Evolutionary conservation across 352 stramenopile species (phyloP).

Genomic region (Pythium inflatum): DNA sequence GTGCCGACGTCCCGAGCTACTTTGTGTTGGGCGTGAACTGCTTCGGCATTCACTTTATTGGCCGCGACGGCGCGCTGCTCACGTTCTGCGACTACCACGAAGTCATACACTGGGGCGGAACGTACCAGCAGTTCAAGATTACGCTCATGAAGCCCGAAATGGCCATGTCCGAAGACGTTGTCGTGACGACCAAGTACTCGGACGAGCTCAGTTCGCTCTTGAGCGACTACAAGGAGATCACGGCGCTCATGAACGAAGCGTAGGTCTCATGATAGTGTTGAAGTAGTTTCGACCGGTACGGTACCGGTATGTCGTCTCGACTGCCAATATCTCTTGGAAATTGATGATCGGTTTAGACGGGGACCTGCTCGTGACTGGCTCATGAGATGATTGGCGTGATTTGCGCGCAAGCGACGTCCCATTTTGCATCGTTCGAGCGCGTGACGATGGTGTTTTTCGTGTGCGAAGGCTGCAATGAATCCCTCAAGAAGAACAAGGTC

Average conservation of each 20-base stretch:
- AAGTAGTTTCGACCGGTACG: too few relatives aligned
- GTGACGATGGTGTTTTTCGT: conserved; percentile 89
- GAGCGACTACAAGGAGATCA: conserved; percentile 79
- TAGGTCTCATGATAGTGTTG: too few relatives aligned
- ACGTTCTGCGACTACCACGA: conserved; percentile 71
- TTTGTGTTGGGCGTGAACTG: conserved; percentile 90
- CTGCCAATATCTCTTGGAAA: too few relatives aligned
- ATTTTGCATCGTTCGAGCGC: too few relatives aligned
- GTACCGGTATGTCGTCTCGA: too few relatives aligned
- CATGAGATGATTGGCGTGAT: too few relatives aligned
- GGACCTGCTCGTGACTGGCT: too few relatives aligned
- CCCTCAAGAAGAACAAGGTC: conserved; percentile 95
- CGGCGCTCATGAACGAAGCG: conserved; percentile 63
- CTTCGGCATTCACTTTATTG: conserved; percentile 91
- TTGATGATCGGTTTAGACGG: too few relatives aligned
- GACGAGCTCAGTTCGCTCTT: conserved; percentile 68
- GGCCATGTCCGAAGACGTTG: conserved; percentile 54
- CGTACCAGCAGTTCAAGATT: conserved; percentile 75
- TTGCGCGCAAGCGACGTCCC: too few relatives aligned
- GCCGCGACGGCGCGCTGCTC: conserved; percentile 64
- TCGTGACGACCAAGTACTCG: conserved; percentile 70
- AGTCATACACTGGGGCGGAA: conserved; percentile 55
- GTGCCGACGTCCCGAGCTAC: conserved; percentile 78
- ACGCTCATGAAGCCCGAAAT: conserved; percentile 51
- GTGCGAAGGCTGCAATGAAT: conserved; percentile 90